These are phyloP conservation scores for Eucalyptus globulus DNA, from an alignment of 345 rosid genomes.

Conservation along the genomic window DNA sequence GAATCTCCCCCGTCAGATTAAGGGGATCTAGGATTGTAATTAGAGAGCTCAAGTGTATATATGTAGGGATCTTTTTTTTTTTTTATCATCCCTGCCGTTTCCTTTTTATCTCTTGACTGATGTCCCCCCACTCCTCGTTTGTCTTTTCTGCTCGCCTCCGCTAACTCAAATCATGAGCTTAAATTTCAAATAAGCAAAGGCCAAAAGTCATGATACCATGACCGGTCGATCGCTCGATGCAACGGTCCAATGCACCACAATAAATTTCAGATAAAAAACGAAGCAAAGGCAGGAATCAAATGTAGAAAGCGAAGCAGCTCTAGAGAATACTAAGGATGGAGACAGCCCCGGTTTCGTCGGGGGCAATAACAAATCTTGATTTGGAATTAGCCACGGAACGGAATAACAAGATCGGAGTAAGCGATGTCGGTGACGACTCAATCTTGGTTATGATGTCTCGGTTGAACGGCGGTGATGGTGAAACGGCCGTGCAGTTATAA, in stretches of 20 bases:
- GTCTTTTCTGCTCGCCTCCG: background rate
- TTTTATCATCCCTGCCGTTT: background rate
- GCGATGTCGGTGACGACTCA: accelerated
- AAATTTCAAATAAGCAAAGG: background rate
- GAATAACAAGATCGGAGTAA: too few relatives aligned
- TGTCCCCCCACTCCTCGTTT: background rate
- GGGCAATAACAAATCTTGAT: too few relatives aligned
- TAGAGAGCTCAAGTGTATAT: background rate
- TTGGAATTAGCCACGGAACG: accelerated
- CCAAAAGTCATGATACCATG: background rate
- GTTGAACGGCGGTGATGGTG: too few relatives aligned
- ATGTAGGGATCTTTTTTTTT: accelerated
- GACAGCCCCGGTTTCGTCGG: accelerated
- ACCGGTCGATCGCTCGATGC: background rate
- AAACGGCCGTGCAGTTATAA: too few relatives aligned
- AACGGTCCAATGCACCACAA: background rate
- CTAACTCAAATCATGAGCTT: background rate
- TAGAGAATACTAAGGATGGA: too few relatives aligned
- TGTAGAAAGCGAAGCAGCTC: too few relatives aligned
- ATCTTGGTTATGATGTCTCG: too few relatives aligned
- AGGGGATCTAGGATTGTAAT: background rate
- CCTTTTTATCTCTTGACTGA: too few relatives aligned
- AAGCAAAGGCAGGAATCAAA: too few relatives aligned
- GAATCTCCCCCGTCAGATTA: background rate
- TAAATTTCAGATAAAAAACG: too few relatives aligned